phyloP scores from a whole-genome alignment of 129 eudicot species.

The Escallonia rubra region DNA sequence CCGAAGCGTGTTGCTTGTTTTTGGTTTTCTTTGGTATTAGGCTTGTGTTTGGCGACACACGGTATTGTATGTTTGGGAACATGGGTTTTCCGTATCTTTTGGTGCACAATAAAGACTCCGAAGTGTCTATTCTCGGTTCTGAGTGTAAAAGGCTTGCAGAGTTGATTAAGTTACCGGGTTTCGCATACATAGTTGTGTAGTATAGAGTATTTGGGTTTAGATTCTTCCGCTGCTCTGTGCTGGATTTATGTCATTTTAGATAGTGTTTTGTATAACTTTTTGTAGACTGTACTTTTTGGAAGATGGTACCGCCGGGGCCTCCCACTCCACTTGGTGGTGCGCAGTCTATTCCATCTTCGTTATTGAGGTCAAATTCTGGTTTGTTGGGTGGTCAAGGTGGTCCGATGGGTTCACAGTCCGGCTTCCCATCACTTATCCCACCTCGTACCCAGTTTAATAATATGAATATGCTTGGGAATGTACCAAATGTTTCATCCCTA shows the following conservation, averaged over 20 bases:
- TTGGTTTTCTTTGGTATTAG: constrained; percentile 12
- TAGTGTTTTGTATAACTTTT: constrained; percentile 12
- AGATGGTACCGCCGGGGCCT: constrained; percentile 92
- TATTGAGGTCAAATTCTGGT: constrained; percentile 80
- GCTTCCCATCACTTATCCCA: constrained; percentile 62
- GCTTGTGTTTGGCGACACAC: constrained; percentile 15
- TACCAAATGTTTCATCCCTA: constrained; percentile 69
- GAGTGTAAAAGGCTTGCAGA: constrained; percentile 14
- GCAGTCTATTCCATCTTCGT: constrained; percentile 72
- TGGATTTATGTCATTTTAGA: constrained; percentile 34
- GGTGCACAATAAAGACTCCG: constrained; percentile 13
- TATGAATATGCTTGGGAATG: constrained; percentile 87
- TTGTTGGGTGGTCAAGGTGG: constrained; percentile 87
- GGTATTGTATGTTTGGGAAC: neutral
- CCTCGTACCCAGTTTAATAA: constrained; percentile 75
- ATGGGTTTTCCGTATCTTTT: constrained; percentile 23
- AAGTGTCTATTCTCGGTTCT: constrained; percentile 8
- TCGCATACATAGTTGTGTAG: constrained; percentile 10
- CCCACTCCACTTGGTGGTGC: constrained; percentile 79
- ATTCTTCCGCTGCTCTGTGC: neutral
- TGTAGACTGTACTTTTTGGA: constrained; percentile 14
- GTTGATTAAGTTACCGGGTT: constrained; percentile 6
- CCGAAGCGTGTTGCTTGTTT: constrained; percentile 20
- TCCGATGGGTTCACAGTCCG: constrained; percentile 60
- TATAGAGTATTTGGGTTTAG: neutral